Conservation (phyloP, 1,284 basidiomycete species). For the Fomitopsis betulina region DNA sequence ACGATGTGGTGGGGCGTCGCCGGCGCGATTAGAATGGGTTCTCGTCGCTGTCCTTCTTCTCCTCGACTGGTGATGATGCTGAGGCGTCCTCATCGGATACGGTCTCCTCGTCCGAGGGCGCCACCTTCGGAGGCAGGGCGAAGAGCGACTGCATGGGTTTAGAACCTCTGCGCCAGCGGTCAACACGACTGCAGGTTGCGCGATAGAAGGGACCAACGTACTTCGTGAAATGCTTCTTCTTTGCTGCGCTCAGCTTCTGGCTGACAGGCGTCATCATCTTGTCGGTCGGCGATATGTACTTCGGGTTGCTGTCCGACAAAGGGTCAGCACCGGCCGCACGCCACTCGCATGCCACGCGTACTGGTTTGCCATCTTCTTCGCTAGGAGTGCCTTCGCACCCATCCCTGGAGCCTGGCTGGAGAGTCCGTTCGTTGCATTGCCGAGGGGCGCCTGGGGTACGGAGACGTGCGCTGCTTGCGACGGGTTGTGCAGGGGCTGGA, state of each 20-base stretch:
- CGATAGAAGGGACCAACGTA: constrained; percentile 32
- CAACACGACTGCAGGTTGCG: neutral
- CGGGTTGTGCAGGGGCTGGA: constrained; percentile 84
- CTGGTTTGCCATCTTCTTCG: constrained; percentile 86
- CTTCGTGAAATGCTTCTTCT: constrained; percentile 91
- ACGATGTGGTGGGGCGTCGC: neutral
- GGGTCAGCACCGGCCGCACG: neutral
- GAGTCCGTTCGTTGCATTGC: constrained; percentile 50
- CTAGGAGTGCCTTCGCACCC: constrained; percentile 83
- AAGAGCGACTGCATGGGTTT: constrained; percentile 61
- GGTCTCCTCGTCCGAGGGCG: constrained; percentile 22
- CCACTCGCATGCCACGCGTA: constrained; percentile 34
- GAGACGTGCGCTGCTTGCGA: constrained; percentile 74
- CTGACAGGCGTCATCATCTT: constrained; percentile 89
- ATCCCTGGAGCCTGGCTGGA: constrained; percentile 61
- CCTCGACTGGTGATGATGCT: constrained; percentile 11
- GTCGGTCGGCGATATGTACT: constrained; percentile 87
- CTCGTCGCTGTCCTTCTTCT: constrained; percentile 27
- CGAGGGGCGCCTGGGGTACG: constrained; percentile 75
- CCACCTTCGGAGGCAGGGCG: constrained; percentile 30
- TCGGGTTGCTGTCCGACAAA: constrained; percentile 58
- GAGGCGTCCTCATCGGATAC: constrained; percentile 29
- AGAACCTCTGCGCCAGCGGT: constrained; percentile 35
- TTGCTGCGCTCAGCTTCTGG: constrained; percentile 83
- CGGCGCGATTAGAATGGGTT: constrained; percentile 25